Conservation (phyloP, 805 yeast species). For the Dipodascopsis uninucleata region DNA sequence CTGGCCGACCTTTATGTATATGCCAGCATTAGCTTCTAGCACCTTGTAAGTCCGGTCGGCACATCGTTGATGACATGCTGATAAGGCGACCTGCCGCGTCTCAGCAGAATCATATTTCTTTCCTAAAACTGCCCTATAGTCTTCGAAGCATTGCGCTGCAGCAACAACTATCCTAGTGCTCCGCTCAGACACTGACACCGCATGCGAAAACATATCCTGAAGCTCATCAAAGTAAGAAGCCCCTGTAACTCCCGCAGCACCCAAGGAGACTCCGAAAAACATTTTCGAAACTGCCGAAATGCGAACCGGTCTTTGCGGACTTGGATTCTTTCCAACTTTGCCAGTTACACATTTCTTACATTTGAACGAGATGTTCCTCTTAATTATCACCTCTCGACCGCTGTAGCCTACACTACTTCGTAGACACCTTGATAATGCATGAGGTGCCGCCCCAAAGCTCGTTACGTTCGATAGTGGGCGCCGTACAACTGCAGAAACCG, state of each 20-base stretch:
- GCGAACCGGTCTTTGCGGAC: too few species aligned
- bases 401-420: too few species aligned
- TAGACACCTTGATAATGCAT: too few species aligned
- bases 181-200: constrained; percentile 12
- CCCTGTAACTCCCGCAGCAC: neutral
- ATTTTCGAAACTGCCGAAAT: too few species aligned
- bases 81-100: constrained; percentile 50
- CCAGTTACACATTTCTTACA: too few species aligned
- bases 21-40: constrained; percentile 81
- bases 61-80: constrained; percentile 66
- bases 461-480: too few species aligned
- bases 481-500: too few species aligned
- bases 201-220: constrained; percentile 1
- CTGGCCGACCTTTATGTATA: constrained; percentile 92
- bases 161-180: constrained; percentile 42
- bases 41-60: constrained; percentile 78
- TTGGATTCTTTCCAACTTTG: too few species aligned
- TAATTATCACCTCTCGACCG: too few species aligned
- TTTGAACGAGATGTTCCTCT: too few species aligned
- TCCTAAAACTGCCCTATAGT: constrained; percentile 59
- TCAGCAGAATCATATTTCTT: constrained; percentile 44
- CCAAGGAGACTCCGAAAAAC: too few species aligned
- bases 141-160: constrained; percentile 64
- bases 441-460: too few species aligned
- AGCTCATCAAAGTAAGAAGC: neutral